Base-by-base conservation (phyloP, 768 basidiomycete genomes). In the Boletus rubropictus region DNA sequence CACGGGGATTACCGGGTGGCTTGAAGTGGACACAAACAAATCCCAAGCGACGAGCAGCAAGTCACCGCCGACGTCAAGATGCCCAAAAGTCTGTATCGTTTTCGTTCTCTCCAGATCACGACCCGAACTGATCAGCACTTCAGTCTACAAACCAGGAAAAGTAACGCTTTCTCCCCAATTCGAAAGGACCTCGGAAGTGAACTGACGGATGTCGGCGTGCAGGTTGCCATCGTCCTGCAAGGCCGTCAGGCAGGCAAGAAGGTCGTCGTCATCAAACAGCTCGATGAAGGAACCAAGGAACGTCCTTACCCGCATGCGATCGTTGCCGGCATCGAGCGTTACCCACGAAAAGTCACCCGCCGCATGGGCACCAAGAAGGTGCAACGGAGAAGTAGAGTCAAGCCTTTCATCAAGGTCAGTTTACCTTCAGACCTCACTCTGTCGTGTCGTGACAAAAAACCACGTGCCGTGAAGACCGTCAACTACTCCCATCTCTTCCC, bases 401-500 rank as follows among this genome's bases (percentile, higher is more conserved):
- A 99, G 81, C 96, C 96, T 58, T 99, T 99, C 73, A 92, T 99
- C 80, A 98, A 99, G 83, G 94, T 92, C 59, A 59, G 79, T 70
- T 5, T 3, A 10, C 34, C 2, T 38, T 22, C 53, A 10, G 9
- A 6, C 24, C 27, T 22, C 17, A 1, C 17, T 22, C 22, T 1
- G 17, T 31, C 25, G 8, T n/a, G 15, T 44, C 18, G 28, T 47
- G 40, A 49, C 32, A 24, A 18, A 51, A 12, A 7, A 14, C 4
- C n/a, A 2, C 33, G 6, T 8, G 29, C 17, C 39, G 22, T 52
- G 17, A 32, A 95, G 93, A 76, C 84, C 49, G 71, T 98, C 71
- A 99, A 99, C 82, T 98, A 98, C 79, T 90, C 92, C 49, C 96
- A 99, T 73, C 79, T 99, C 54, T 95, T 98, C 85, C 96, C 96